phyloP scores from a whole-genome alignment of 2,329 filamentous ascomycete genomes.

The Aspergillus oerlinghausenensis region DNA sequence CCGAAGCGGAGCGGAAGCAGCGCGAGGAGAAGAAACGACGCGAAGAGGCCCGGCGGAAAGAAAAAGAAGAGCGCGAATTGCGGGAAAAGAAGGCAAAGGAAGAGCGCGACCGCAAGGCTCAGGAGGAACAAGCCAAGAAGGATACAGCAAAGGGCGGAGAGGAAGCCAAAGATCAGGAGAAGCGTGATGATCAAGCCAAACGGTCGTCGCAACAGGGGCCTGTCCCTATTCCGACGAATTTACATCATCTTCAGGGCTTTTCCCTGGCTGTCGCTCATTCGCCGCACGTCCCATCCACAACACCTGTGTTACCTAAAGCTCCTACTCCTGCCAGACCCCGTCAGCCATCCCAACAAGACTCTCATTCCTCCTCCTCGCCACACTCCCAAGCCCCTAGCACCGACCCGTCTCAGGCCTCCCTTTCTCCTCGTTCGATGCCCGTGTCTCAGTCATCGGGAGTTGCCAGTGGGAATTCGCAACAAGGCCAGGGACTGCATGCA shows the following conservation, averaged over 20 bases:
- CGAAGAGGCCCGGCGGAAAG: slow-evolving; percentile 69
- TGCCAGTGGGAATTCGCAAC: slow-evolving; percentile 59
- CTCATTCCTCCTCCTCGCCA: slow-evolving; percentile 63
- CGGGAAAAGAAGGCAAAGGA: slow-evolving; percentile 65
- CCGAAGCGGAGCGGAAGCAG: slow-evolving; percentile 77
- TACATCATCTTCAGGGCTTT: slow-evolving; percentile 49
- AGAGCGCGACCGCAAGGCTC: slow-evolving; percentile 56
- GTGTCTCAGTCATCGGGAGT: slow-evolving; percentile 63
- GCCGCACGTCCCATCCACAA: slow-evolving; percentile 73
- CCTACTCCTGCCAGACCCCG: slow-evolving; percentile 73
- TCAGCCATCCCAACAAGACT: slow-evolving; percentile 74
- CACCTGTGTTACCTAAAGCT: slow-evolving; percentile 76
- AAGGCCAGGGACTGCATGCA: slow-evolving; percentile 49
- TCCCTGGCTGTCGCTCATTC: slow-evolving; percentile 57
- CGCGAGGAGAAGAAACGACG: slow-evolving; percentile 77
- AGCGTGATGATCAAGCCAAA: slow-evolving; percentile 38
- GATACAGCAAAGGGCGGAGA: slow-evolving; percentile 47
- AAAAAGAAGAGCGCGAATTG: slow-evolving; percentile 55
- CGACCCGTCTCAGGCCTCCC: slow-evolving; percentile 60
- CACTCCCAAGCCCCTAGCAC: slow-evolving; percentile 44
- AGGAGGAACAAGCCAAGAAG: slow-evolving; percentile 47
- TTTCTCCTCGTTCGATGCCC: slow-evolving; percentile 57
- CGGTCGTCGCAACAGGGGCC: slow-evolving; percentile 58
- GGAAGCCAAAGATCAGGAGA: slow-evolving; percentile 40
- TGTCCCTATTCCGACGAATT: slow-evolving; percentile 50